Base-by-base conservation (phyloP, 140 eudicot species). In the Bidens hawaiensis region DNA sequence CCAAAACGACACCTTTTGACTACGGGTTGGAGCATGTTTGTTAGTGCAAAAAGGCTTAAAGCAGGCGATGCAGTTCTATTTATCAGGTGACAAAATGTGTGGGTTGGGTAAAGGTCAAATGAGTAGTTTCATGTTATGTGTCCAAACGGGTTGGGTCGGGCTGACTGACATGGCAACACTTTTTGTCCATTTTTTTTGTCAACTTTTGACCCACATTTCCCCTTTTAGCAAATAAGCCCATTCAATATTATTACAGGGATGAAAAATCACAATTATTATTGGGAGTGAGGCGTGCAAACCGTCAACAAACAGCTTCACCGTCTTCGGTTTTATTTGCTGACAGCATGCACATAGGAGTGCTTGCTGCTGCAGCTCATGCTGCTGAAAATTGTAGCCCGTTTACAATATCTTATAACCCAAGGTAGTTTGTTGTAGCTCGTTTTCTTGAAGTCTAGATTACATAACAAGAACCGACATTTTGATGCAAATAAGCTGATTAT, bases 321-420 rank as follows among this genome's bases (percentile, higher is more conserved):
- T 91, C 98, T 57, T 91, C 98, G 0, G 98, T 91, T 69, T 78
- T 91, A 50, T 91, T 96, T 38, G 96, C 98, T 51, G 98, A 91
- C 67, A 91, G 98, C 74, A 91, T 91, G 98, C 98, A 82, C 79
- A 91, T 91, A 17, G 98, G 98, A 64, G 95, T 84, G 31, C 96
- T 87, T 82, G 98, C 98, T 66, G 96, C 98, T 53, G 98, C 98
- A 36, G 96, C 98, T 56, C 96, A 91, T 82, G 96, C 98, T 64
- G 85, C 95, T 57, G 91, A 95, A 49, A 91, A 81, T 62, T 68
- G 89, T 67, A 91, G 83, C 55, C 81, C 95, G 10, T 91, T 91
- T 38, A 84, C 95, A 2, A 82, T 91, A 25, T 91, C 85, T 74
- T 91, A 87, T 70, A 91, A 91, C 62, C 98, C 98, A 0, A 84